Evolutionary conservation across 768 basidiomycete genomes (phyloP).

Genomic region (Aureoboletus auriporus): DNA sequence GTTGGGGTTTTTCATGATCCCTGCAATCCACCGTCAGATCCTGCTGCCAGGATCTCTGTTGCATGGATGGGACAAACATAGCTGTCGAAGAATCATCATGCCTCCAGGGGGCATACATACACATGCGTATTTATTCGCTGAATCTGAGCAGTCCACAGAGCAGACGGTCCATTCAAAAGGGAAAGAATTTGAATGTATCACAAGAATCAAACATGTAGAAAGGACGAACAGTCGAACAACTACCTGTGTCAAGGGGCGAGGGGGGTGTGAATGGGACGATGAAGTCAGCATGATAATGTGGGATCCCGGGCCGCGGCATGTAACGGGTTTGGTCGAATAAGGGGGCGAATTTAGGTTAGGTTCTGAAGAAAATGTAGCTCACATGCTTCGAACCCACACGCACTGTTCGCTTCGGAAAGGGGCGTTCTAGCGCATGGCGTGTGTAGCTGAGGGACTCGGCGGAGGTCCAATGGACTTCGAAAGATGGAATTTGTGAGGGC

Average conservation of each 20-base stretch:
- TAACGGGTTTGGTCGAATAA: background rate
- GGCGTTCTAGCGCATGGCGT: background rate
- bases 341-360: background rate
- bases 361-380: background rate
- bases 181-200: too few relatives aligned
- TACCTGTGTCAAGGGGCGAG: background rate
- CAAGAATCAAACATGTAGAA: background rate
- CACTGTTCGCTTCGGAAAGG: background rate
- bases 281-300: constrained; percentile 6
- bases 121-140: too few relatives aligned
- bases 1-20: too few relatives aligned
- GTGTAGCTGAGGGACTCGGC: constrained; percentile 1
- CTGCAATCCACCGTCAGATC: too few relatives aligned
- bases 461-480: constrained; percentile 5
- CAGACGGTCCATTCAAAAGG: too few relatives aligned
- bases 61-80: too few relatives aligned
- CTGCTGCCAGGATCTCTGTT: too few relatives aligned
- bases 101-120: too few relatives aligned
- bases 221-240: background rate
- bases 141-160: too few relatives aligned
- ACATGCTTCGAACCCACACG: background rate
- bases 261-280: background rate
- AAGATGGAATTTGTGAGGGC: background rate
- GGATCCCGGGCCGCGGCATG: constrained; percentile 1
- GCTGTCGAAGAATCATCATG: too few relatives aligned